Conservation (phyloP, 306 rosid species). For the Cotoneaster glaucophyllus region DNA sequence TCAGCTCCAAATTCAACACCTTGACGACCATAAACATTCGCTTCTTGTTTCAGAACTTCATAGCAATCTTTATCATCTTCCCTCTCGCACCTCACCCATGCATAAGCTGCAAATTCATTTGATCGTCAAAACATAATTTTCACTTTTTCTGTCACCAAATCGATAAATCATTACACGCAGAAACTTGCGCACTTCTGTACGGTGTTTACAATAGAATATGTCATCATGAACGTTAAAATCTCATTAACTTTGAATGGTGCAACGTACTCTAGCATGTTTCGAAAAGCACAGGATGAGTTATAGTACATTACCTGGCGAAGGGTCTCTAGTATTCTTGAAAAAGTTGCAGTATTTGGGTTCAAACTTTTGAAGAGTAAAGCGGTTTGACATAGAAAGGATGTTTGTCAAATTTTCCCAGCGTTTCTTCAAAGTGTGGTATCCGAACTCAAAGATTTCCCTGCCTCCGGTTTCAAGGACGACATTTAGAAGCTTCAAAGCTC, state of each 20-base stretch:
- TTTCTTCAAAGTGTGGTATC: constrained; percentile 19
- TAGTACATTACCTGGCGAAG: constrained; percentile 40
- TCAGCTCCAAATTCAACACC: constrained; percentile 26
- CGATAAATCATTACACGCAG: no score
- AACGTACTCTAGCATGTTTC: no score
- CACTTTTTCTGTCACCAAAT: no score
- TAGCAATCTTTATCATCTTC: constrained; percentile 35
- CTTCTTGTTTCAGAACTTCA: constrained; percentile 21
- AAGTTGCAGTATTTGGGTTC: constrained; percentile 27
- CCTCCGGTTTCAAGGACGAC: constrained; percentile 23
- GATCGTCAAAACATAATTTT: no score
- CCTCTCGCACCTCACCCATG: constrained; percentile 43
- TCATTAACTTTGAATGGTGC: no score
- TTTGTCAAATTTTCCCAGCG: constrained; percentile 32
- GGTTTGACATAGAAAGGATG: constrained; percentile 25
- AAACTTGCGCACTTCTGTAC: no score
- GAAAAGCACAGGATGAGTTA: no score
- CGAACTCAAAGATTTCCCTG: constrained; percentile 33
- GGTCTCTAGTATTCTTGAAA: constrained; percentile 11
- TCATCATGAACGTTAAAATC: no score
- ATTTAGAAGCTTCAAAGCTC: constrained; percentile 34
- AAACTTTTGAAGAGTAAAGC: constrained; percentile 36
- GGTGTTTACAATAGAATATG: no score
- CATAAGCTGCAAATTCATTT: constrained; percentile 25
- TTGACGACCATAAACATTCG: constrained; percentile 16